phyloP scores from a whole-genome alignment of 2,329 filamentous ascomycete species.

The Lachnellula willkommii region DNA sequence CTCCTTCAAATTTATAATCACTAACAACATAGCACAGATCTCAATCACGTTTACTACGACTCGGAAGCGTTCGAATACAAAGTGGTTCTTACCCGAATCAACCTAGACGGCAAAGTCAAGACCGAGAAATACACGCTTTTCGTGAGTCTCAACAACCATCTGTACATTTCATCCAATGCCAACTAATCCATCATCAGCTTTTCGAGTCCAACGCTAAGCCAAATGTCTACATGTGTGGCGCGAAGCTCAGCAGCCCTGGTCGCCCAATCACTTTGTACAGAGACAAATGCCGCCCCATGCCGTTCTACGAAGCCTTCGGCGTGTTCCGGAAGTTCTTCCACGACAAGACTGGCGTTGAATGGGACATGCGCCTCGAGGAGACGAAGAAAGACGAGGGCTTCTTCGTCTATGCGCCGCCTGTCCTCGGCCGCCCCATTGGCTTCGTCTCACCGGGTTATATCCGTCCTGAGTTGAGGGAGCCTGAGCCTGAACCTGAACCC shows the following conservation, averaged over 20 bases:
- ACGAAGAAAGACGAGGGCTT: not conserved
- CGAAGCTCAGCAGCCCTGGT: slow-evolving; percentile 38
- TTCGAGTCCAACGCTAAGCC: slow-evolving; percentile 60
- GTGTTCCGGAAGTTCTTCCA: slow-evolving; percentile 54
- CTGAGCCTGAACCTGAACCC: no score
- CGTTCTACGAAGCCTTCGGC: slow-evolving; percentile 41
- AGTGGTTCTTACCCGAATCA: slow-evolving; percentile 53
- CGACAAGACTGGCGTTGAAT: slow-evolving; percentile 51
- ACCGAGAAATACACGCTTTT: slow-evolving; percentile 56
- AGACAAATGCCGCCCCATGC: slow-evolving; percentile 36
- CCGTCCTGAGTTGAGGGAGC: slow-evolving; percentile 8
- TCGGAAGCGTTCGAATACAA: slow-evolving; percentile 57
- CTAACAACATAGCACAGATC: slow-evolving; percentile 38
- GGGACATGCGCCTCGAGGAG: slow-evolving; percentile 46
- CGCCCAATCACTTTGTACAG: slow-evolving; percentile 31
- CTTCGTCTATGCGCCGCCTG: slow-evolving; percentile 8
- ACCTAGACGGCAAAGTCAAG: slow-evolving; percentile 37
- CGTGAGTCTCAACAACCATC: slow-evolving; percentile 40
- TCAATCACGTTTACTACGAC: slow-evolving; percentile 64
- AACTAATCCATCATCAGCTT: slow-evolving; percentile 44
- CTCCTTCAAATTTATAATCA: not conserved
- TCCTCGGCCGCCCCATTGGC: slow-evolving; percentile 10
- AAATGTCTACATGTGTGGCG: slow-evolving; percentile 55
- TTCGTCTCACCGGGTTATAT: slow-evolving; percentile 11
- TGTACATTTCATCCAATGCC: not conserved